phyloP scores from a whole-genome alignment of 345 rosid genomes.

The Euphorbia tirucalli region DNA sequence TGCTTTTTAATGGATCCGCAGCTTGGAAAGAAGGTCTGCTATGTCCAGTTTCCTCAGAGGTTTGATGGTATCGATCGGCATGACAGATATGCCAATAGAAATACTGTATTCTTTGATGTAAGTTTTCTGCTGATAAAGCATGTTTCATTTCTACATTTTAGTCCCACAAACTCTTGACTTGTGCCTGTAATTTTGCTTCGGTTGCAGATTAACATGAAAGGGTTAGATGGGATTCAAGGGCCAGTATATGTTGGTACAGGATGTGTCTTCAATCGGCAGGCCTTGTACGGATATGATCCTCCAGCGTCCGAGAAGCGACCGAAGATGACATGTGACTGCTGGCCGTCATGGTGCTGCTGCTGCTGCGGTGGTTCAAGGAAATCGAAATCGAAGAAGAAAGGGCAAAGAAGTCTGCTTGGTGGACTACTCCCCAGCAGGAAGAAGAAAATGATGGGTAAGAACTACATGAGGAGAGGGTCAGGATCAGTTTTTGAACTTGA shows the following conservation, averaged over 20 bases:
- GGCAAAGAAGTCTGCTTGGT: constrained; percentile 49
- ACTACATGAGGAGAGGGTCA: constrained; percentile 61
- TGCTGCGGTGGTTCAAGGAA: constrained; percentile 89
- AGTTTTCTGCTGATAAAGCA: constrained; percentile 18
- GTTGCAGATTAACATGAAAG: constrained; percentile 83
- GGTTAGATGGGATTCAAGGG: constrained; percentile 91
- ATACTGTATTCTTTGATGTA: constrained; percentile 91
- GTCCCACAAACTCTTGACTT: background rate
- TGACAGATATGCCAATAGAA: constrained; percentile 92
- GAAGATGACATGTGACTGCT: constrained; percentile 97
- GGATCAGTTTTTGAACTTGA: constrained; percentile 65
- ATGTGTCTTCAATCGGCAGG: constrained; percentile 89
- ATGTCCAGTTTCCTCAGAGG: constrained; percentile 95
- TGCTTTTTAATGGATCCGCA: constrained; percentile 98
- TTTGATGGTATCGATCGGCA: constrained; percentile 94
- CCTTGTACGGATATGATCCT: constrained; percentile 92
- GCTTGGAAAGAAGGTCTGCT: constrained; percentile 93
- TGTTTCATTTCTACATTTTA: background rate
- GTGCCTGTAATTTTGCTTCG: background rate
- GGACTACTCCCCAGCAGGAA: constrained; percentile 56
- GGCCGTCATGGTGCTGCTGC: constrained; percentile 94
- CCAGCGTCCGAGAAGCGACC: constrained; percentile 83
- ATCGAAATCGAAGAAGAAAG: constrained; percentile 74
- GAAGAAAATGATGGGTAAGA: constrained; percentile 65
- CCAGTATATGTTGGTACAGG: constrained; percentile 98